Conservation (phyloP, 371 early-diverging fungal genomes). For the Dichotomocladium elegans region DNA sequence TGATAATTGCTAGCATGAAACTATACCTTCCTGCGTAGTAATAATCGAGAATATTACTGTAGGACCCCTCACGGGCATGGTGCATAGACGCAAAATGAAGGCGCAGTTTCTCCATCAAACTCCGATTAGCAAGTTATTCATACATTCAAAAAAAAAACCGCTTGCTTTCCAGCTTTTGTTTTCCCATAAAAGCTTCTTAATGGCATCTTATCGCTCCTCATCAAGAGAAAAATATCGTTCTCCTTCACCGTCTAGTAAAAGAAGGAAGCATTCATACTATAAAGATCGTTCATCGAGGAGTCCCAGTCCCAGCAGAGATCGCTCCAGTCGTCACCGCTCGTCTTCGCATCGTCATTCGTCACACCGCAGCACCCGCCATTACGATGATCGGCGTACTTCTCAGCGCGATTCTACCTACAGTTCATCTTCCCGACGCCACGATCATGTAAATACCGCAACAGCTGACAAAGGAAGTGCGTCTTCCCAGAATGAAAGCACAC, state of each 20-base stretch:
- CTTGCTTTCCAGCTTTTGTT: background rate
- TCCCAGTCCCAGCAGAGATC: slow-evolving; percentile 25
- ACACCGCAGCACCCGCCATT: slow-evolving; percentile 30
- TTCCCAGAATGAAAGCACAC: no score
- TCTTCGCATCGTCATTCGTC: slow-evolving; percentile 24
- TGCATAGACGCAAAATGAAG: no score
- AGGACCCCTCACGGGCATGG: no score
- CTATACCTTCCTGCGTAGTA: no score
- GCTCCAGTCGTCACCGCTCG: slow-evolving; percentile 27
- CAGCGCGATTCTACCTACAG: slow-evolving; percentile 5
- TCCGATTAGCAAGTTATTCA: no score
- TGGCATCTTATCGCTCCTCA: slow-evolving; percentile 33
- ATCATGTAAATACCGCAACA: no score
- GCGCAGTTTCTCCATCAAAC: no score
- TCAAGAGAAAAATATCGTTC: slow-evolving; percentile 32
- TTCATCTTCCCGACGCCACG: background rate
- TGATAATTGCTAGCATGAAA: no score
- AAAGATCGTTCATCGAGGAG: slow-evolving; percentile 25
- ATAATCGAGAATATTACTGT: no score
- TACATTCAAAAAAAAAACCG: no score
- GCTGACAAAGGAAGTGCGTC: no score
- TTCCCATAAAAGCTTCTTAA: background rate
- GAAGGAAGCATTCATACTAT: slow-evolving; percentile 25
- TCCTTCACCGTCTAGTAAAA: slow-evolving; percentile 35
- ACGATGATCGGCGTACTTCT: slow-evolving; percentile 21